phyloP scores from a whole-genome alignment of 805 yeast genomes.

The Kodamaea jinghongensis region DNA sequence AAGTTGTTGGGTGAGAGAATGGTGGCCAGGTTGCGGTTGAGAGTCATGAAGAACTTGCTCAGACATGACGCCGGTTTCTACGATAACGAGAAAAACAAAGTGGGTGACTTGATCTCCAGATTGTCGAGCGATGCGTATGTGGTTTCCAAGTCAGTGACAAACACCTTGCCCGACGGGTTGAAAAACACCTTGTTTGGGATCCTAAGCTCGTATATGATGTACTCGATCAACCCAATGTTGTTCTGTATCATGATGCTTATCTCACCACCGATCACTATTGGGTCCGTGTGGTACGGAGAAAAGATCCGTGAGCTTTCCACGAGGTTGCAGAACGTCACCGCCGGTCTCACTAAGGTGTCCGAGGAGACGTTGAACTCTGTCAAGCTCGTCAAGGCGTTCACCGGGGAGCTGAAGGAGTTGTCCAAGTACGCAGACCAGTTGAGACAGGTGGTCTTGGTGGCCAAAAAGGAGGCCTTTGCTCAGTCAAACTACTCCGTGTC shows the following conservation, averaged over 20 bases:
- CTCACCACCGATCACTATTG: slow-evolving; percentile 45
- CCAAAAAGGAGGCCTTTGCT: slow-evolving; percentile 43
- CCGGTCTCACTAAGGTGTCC: slow-evolving; percentile 42
- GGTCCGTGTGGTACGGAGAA: slow-evolving; percentile 46
- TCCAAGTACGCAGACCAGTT: slow-evolving; percentile 37
- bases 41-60: slow-evolving; percentile 41
- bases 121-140: slow-evolving; percentile 46
- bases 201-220: slow-evolving; percentile 45
- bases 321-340: slow-evolving; percentile 42
- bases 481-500: slow-evolving; percentile 44
- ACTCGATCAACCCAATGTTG: slow-evolving; percentile 38
- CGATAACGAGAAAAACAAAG: slow-evolving; percentile 44
- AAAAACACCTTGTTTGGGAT: slow-evolving; percentile 43
- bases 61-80: slow-evolving; percentile 42
- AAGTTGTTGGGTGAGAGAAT: slow-evolving; percentile 41
- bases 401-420: slow-evolving; percentile 42
- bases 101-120: slow-evolving; percentile 45
- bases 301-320: slow-evolving; percentile 40
- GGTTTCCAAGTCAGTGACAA: slow-evolving; percentile 43
- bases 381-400: slow-evolving; percentile 42
- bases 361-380: slow-evolving; percentile 45
- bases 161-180: slow-evolving; percentile 44
- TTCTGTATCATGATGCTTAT: slow-evolving; percentile 44
- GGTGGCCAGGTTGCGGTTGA: slow-evolving; percentile 40
- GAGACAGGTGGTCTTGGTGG: slow-evolving; percentile 40